Evolutionary conservation across 179 eudicot species (phyloP), one percentile per base, ranked within the genome.

Genomic region (Spergularia azorica): DNA sequence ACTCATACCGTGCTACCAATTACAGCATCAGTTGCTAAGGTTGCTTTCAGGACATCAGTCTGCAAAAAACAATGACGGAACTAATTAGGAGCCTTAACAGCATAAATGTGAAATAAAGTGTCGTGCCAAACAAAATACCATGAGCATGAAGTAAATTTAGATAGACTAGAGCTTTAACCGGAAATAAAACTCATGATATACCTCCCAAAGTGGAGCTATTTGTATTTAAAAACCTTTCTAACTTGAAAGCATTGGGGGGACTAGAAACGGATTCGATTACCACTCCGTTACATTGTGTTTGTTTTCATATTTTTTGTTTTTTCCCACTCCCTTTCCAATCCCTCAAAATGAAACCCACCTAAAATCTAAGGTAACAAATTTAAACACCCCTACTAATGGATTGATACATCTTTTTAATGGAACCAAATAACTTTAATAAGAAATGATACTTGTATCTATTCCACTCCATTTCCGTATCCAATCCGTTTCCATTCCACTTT

Each of bases 11-110:
- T 91, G 74, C 89, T 73, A 77, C 99, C 99, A 39, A 96, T 94
- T 51, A 90, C 96, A 46, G 99, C 97, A 90, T 96, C 99, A 62
- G 96, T 92, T 71, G 93, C 98, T 55, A 96, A 94, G 71, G 99
- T 96, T 78, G 97, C 98, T 88, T 96, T 96, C 20, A 96, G 85
- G 76, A 90, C 92, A 83, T 94, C 94, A 60, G 84, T 63, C 99
- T 96, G 96, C 77, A 80, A 59, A 66, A 71, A 79, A 69, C 43
- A 54, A 59, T 58, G 38, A 56, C 3, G 13, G 46, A 63, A 64
- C 46, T 21, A 43, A 2, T 16, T n/a, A 50, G 26, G 36, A 58
- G 52, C 4, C 5, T 17, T 7, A 72, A 12, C n/a, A 56, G 20
- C 16, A 56, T 20, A 26, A 17, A 58, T 15, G 38, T n/a, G 1